Base-by-base conservation (phyloP, 2,329 filamentous ascomycete species). In the Volutella citrinella region DNA sequence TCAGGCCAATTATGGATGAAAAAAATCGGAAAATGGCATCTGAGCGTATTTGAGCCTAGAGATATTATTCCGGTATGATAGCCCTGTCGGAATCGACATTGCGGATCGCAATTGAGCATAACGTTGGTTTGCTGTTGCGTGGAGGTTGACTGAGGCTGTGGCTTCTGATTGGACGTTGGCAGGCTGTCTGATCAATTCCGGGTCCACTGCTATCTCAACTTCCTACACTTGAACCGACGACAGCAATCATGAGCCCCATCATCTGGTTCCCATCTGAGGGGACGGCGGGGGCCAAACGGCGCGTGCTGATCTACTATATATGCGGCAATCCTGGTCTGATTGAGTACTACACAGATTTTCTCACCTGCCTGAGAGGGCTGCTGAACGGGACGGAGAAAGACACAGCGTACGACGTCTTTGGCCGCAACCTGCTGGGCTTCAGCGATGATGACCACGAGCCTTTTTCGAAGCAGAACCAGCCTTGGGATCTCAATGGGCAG, bases 241-340 rank as follows among this genome's bases (percentile, higher is more conserved):
- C n/a, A n/a, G n/a, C n/a, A n/a, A 40, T 21, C 12, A 56, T 54
- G 55, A 38, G 34, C 3, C 38, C 52, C 7, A 38, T 46, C n/a
- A 50, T 61, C 24, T 59, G 48, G 32, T 37, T 61, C 8, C 59
- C 57, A 6, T 56, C 61, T 15, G 41, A 38, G 16, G 43, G 45
- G 30, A 39, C 39, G 17, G 43, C 45, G 14, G 29, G 32, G 8
- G 36, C 46, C 28, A 36, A 40, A 13, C 42, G 43, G 11, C 62
- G 53, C 40, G 64, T 61, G 40, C 72, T 89, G 30, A 64, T 90
- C 46, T 88, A 80, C 64, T 83, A 87, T 59, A 70, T 91, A 24
- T 77, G 82, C 18, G 86, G 86, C 14, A 91, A 91, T 46, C 86
- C 86, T 6, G 86, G 86, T 6, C 68, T 88, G 13, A 74, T 89